Conservation (phyloP, 306 rosid genomes). For the Dalbergia cultrata region DNA sequence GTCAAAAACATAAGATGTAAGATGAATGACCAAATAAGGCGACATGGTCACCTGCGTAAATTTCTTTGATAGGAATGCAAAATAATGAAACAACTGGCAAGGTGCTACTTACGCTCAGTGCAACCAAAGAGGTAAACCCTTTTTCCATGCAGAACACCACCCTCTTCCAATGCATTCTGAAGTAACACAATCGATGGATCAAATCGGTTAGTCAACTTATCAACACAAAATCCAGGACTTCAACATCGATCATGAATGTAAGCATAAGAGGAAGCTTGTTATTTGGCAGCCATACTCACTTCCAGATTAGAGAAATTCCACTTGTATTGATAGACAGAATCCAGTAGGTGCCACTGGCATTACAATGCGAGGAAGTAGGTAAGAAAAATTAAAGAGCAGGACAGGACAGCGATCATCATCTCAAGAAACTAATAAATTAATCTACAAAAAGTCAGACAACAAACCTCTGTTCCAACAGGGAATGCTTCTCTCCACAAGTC, state of each 20-base stretch:
- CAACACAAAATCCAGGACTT: neutral
- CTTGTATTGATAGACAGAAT: slow-evolving; percentile 59
- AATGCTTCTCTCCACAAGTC: slow-evolving; percentile 56
- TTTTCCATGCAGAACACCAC: slow-evolving; percentile 66
- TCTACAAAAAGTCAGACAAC: neutral
- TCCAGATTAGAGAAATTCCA: slow-evolving; percentile 69
- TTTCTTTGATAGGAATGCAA: neutral
- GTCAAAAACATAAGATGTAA: slow-evolving; percentile 26
- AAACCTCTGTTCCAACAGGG: slow-evolving; percentile 63
- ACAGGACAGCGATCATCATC: neutral
- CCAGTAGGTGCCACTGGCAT: slow-evolving; percentile 66
- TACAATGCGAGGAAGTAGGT: neutral
- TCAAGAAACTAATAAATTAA: neutral
- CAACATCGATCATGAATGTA: neutral
- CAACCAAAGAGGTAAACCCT: slow-evolving; percentile 87
- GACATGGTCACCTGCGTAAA: neutral
- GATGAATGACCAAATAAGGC: neutral
- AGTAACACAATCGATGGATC: neutral
- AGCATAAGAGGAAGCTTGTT: neutral
- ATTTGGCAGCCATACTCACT: slow-evolving; percentile 46
- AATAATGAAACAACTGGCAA: neutral
- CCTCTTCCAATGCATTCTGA: slow-evolving; percentile 85
- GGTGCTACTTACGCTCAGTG: slow-evolving; percentile 69
- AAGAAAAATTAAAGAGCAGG: neutral
- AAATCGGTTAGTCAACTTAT: neutral